Conservation (phyloP, 768 basidiomycete genomes). For the Suillus clintonianus region DNA sequence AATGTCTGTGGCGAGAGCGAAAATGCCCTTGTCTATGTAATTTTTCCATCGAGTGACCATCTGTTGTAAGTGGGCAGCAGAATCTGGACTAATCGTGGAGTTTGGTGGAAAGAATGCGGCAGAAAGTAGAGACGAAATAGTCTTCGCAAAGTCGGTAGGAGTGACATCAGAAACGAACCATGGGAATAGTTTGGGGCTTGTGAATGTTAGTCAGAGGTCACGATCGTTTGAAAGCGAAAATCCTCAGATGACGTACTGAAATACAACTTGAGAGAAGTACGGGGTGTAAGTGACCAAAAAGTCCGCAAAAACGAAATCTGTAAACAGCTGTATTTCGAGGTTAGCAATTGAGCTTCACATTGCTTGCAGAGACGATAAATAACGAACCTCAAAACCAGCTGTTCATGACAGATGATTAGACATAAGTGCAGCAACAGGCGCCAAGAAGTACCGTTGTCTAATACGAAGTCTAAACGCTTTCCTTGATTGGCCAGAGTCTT, state of each 20-base stretch:
- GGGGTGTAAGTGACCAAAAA: slow-evolving; percentile 91
- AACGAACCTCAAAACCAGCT: slow-evolving; percentile 88
- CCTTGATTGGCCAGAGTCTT: slow-evolving; percentile 46
- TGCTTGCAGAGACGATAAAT: background rate
- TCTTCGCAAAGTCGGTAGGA: slow-evolving; percentile 74
- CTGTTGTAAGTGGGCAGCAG: slow-evolving; percentile 45
- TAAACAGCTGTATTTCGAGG: slow-evolving; percentile 65
- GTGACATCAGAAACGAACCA: slow-evolving; percentile 98
- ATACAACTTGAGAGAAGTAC: slow-evolving; percentile 77
- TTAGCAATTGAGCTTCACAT: background rate
- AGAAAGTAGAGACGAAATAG: slow-evolving; percentile 58
- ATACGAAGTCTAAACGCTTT: slow-evolving; percentile 73
- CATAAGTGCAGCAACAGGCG: background rate
- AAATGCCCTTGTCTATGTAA: slow-evolving; percentile 71
- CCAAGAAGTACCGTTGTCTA: slow-evolving; percentile 76
- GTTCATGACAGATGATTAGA: background rate
- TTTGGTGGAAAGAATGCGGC: slow-evolving; percentile 55
- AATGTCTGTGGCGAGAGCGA: slow-evolving; percentile 55
- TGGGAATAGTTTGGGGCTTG: slow-evolving; percentile 88
- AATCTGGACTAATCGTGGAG: slow-evolving; percentile 23
- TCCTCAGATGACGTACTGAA: slow-evolving; percentile 67
- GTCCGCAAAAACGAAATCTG: slow-evolving; percentile 91
- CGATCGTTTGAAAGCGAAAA: background rate
- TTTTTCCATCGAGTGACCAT: slow-evolving; percentile 73
- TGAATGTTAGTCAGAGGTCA: slow-evolving; percentile 13